These are phyloP conservation scores for Nemania sp. DNA, from an alignment of 2,329 filamentous ascomycete genomes.

Conservation along the genomic window DNA sequence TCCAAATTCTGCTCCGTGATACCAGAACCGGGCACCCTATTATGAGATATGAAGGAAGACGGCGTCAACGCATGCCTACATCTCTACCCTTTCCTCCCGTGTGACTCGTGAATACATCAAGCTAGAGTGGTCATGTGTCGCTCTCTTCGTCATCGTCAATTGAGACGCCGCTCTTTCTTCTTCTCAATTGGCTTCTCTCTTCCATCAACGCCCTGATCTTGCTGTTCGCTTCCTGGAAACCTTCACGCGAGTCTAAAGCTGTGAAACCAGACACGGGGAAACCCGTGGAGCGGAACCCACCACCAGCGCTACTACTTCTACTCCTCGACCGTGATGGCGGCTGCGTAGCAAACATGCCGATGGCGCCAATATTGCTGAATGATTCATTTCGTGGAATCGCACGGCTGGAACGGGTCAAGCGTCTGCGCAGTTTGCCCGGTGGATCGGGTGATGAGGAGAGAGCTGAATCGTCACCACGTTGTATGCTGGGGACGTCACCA, in stretches of 20 bases:
- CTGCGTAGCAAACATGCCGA: conserved; percentile 87
- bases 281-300: conserved; percentile 62
- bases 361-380: conserved; percentile 84
- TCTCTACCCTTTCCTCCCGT: not conserved
- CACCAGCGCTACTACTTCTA: conserved; percentile 66
- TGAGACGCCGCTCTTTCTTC: conserved; percentile 53
- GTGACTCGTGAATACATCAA: conserved; percentile 11
- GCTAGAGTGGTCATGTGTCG: conserved; percentile 20
- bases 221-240: conserved; percentile 79
- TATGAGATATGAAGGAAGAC: no score
- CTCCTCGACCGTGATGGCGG: conserved; percentile 74
- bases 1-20: no score
- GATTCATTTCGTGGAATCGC: conserved; percentile 83
- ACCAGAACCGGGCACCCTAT: no score
- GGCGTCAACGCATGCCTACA: no score
- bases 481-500: conserved; percentile 32
- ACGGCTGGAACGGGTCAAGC: conserved; percentile 57
- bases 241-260: conserved; percentile 65
- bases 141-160: conserved; percentile 26
- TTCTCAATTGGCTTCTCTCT: conserved; percentile 67
- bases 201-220: conserved; percentile 86
- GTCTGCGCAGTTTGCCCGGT: conserved; percentile 46
- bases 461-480: conserved; percentile 24
- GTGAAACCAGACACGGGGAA: conserved; percentile 74
- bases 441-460: conserved; percentile 37